Percentiles rank a stretch among this genome's conserved stretches.
These are phyloP conservation scores for Ogataea siamensis DNA, from an alignment of 805 yeast species.

Conservation along the genomic window DNA sequence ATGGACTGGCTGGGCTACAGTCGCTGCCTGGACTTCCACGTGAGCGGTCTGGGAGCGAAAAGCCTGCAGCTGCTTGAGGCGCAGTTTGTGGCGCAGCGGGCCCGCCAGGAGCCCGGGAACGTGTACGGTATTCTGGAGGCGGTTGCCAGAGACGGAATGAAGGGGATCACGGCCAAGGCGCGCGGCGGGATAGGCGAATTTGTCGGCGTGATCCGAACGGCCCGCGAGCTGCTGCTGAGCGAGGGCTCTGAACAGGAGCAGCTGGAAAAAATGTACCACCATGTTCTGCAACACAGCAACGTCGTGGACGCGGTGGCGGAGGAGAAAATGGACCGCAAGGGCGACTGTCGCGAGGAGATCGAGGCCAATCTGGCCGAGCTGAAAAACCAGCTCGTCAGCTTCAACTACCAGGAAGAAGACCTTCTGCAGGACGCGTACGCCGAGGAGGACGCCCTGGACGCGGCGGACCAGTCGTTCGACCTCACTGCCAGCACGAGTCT, in stretches of 20 bases:
- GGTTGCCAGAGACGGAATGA: constrained; percentile 14
- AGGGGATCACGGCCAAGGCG: constrained; percentile 22
- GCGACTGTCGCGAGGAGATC: constrained; percentile 25
- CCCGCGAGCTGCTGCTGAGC: constrained; percentile 15
- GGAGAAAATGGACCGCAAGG: constrained; percentile 15
- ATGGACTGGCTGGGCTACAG: constrained; percentile 59
- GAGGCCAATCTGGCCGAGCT: constrained; percentile 29
- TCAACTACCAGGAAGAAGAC: constrained; percentile 27
- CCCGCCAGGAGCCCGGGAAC: constrained; percentile 10
- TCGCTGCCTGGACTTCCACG: constrained; percentile 57
- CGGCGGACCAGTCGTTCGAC: constrained; percentile 18
- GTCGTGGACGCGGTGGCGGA: constrained; percentile 22
- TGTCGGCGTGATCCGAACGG: constrained; percentile 28
- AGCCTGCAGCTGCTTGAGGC: constrained; percentile 32
- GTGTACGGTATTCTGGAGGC: constrained; percentile 13
- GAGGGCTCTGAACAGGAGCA: constrained; percentile 6
- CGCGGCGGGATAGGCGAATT: constrained; percentile 29
- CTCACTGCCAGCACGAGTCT: constrained; percentile 20
- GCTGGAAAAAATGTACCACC: constrained; percentile 23
- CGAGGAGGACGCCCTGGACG: constrained; percentile 18
- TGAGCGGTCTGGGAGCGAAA: constrained; percentile 65
- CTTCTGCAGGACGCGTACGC: constrained; percentile 25
- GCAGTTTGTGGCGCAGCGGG: constrained; percentile 8
- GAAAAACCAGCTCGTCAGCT: constrained; percentile 27
- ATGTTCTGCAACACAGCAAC: constrained; percentile 20